Evolutionary conservation across 768 basidiomycete species (phyloP).

Genomic region (Rhizopogon vesiculosus): DNA sequence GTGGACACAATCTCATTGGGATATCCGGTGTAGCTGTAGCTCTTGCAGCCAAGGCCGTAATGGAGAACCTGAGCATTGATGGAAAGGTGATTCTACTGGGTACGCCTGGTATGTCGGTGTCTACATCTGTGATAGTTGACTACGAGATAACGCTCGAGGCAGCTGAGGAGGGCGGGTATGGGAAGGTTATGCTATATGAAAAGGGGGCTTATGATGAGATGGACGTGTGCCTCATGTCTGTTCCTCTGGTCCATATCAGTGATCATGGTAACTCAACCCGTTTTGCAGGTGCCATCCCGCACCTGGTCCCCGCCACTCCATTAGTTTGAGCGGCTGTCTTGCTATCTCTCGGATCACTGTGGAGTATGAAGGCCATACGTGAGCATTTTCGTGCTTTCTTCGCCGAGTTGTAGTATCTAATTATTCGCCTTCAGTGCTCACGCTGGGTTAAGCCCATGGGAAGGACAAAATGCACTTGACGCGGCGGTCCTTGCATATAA

Average conservation of each 20-base stretch:
- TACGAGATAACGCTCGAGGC: background rate
- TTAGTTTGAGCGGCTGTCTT: conserved; percentile 55
- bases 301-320: conserved; percentile 59
- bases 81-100: conserved; percentile 65
- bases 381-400: conserved; percentile 5
- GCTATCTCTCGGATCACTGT: conserved; percentile 51
- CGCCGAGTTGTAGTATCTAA: background rate
- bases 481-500: conserved; percentile 76
- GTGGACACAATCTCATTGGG: conserved; percentile 74
- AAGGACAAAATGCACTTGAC: conserved; percentile 73
- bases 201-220: conserved; percentile 66
- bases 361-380: conserved; percentile 70
- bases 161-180: conserved; percentile 74
- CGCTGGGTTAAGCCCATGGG: conserved; percentile 72
- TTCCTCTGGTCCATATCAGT: background rate
- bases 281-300: conserved; percentile 64
- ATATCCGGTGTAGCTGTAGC: conserved; percentile 66
- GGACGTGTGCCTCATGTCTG: conserved; percentile 65
- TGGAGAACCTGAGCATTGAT: conserved; percentile 53
- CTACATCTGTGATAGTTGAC: background rate
- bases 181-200: conserved; percentile 60
- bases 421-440: conserved; percentile 44
- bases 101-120: conserved; percentile 51
- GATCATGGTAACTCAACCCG: background rate
- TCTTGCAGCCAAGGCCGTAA: conserved; percentile 50